These are phyloP conservation scores for Ensete ventricosum DNA, from an alignment of 176 grass and related monocot species.

Conservation along the genomic window DNA sequence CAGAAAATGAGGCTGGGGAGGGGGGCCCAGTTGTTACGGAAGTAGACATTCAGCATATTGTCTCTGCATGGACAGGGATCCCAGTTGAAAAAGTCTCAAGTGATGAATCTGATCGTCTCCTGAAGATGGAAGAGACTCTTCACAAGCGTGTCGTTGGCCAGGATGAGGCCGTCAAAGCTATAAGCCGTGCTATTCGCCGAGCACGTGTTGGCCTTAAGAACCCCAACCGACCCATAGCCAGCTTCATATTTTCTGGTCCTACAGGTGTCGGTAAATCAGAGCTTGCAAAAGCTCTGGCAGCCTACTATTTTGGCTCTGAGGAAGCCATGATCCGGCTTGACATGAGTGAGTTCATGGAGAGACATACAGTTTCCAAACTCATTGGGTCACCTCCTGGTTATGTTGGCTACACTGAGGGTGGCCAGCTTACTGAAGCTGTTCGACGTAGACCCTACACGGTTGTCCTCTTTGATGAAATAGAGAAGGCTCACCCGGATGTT, in stretches of 20 bases:
- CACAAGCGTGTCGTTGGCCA: conserved; percentile 3
- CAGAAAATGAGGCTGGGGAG: conserved; percentile 1
- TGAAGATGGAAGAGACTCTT: conserved; percentile 10
- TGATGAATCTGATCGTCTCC: conserved; percentile 2
- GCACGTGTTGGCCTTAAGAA: conserved; percentile 6
- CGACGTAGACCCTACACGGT: background rate
- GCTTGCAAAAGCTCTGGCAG: background rate
- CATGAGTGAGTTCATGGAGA: conserved; percentile 11
- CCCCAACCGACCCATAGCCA: conserved; percentile 4
- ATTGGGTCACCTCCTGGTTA: conserved; percentile 13
- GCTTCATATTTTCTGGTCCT: conserved; percentile 8
- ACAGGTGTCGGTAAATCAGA: conserved; percentile 10
- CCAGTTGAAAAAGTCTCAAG: conserved; percentile 2
- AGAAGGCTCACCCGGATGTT: conserved; percentile 9
- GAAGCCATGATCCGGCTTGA: conserved; percentile 3
- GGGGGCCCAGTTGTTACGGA: background rate
- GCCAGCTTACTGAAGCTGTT: conserved; percentile 7
- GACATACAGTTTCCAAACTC: conserved; percentile 5
- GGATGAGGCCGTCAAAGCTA: conserved; percentile 1
- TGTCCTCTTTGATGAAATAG: conserved; percentile 4
- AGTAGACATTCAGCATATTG: conserved; percentile 3
- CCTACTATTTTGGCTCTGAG: conserved; percentile 6
- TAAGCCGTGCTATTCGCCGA: conserved; percentile 3
- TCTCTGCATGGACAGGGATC: background rate
- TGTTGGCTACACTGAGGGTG: conserved; percentile 10